Base-by-base conservation (phyloP, 495 filamentous ascomycete species). In the Penicillium salamii region DNA sequence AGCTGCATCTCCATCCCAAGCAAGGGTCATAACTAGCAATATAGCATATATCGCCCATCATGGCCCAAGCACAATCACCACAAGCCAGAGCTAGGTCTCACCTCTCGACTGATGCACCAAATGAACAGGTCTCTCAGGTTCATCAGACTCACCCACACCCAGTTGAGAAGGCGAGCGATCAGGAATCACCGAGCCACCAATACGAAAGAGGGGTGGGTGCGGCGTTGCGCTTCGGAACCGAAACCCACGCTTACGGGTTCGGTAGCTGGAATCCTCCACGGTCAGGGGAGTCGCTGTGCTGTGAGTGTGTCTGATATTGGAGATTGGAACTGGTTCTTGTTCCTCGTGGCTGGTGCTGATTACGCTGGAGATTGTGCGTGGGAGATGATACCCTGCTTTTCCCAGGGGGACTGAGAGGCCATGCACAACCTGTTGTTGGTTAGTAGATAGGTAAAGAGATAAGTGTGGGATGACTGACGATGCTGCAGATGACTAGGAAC, bases 401-500 rank as follows among this genome's bases (percentile, higher is more conserved):
- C 87, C 89, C 3, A 95, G 55, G 0, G 91, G 90, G 17, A 96
- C 88, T 24, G 83, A 91, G 14, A 96, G 77, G 11, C 90, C 90
- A 54, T 96, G 90, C 12, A 95, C 88, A 49, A 93, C 73, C 88
- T 92, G 31, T 14, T 26, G 13, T 65, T 29, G 63, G 57, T 56
- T 26, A 46, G 26, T 28, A 41, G n/a, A n/a, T n/a, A n/a, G 23
- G 11, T 38, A 19, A 34, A 20, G 11, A 5, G 21, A 33, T 38
- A 36, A 38, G 15, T 17, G 19, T 9, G 26, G 19, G 17, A 14
- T 13, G 5, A 80, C 88, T 79, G 69, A 91, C 89, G 58, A 95
- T 89, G 54, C 89, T 93, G 66, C 89, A 90, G 28, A 91, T 80
- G 15, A 83, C 84, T 49, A 95, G 62, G 61, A 95, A 95, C 90